Evolutionary conservation across 2,329 filamentous ascomycete genomes (phyloP).

Genomic region (Epichloe amarillans): DNA sequence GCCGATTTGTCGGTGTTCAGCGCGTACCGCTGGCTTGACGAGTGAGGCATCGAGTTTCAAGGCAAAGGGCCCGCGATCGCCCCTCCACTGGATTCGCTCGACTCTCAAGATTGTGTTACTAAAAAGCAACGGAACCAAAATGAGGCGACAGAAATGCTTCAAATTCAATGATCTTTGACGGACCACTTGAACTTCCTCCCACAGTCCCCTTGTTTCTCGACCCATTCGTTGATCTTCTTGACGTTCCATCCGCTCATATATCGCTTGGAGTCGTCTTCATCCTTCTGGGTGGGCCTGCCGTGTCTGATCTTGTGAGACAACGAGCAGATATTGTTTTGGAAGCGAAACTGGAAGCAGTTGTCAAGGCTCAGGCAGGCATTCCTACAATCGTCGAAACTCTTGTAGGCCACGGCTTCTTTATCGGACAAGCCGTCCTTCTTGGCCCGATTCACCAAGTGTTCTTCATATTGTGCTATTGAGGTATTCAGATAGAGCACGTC

Average conservation of each 20-base stretch:
- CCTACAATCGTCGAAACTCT: slow-evolving; percentile 28
- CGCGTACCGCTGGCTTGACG: too few relatives aligned
- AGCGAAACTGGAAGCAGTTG: slow-evolving; percentile 29
- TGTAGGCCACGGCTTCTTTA: slow-evolving; percentile 28
- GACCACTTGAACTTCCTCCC: slow-evolving; percentile 7
- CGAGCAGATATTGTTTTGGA: slow-evolving; percentile 24
- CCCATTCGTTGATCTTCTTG: slow-evolving; percentile 26
- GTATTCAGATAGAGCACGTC: slow-evolving; percentile 28
- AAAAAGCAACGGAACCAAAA: too few relatives aligned
- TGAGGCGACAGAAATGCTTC: neutral
- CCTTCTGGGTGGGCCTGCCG: slow-evolving; percentile 23
- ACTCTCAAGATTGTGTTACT: too few relatives aligned
- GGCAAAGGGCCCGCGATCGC: too few relatives aligned
- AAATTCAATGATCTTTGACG: neutral
- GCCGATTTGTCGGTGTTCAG: too few relatives aligned
- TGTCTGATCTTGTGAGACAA: slow-evolving; percentile 23
- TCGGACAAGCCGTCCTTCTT: slow-evolving; percentile 21
- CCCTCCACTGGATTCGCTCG: too few relatives aligned
- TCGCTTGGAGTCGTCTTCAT: slow-evolving; percentile 15
- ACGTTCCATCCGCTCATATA: slow-evolving; percentile 29
- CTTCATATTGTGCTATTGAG: slow-evolving; percentile 15
- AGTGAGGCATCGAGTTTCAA: too few relatives aligned
- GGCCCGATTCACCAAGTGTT: slow-evolving; percentile 18
- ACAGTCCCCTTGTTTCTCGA: slow-evolving; percentile 24
- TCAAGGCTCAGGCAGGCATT: slow-evolving; percentile 26